phyloP scores from a whole-genome alignment of 2,329 filamentous ascomycete species.

The Chrysoporthe puriensis region DNA sequence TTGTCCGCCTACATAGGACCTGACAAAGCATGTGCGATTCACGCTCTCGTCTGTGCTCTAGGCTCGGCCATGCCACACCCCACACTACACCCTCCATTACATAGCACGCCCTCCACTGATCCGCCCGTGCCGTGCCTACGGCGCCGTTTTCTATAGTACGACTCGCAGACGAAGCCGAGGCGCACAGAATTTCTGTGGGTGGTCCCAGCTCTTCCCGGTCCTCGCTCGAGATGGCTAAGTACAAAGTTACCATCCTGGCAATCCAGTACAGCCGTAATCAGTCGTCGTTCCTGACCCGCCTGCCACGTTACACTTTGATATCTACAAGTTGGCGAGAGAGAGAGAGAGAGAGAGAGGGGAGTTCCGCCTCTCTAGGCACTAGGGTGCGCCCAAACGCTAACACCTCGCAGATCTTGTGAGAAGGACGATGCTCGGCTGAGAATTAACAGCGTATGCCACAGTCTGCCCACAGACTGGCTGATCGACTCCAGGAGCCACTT shows the following conservation, averaged over 20 bases:
- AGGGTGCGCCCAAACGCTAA: too few species aligned
- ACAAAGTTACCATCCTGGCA: not conserved
- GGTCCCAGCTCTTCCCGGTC: not conserved
- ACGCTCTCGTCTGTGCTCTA: conserved; percentile 1
- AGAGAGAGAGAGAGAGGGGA: too few species aligned
- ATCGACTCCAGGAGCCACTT: not conserved
- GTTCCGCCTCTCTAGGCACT: too few species aligned
- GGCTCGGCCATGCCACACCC: not conserved
- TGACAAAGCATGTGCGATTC: not conserved
- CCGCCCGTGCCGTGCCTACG: conserved; percentile 1
- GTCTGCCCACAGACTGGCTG: not conserved
- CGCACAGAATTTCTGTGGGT: not conserved
- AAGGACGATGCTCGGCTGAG: too few species aligned
- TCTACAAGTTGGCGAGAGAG: too few species aligned
- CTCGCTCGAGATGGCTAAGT: not conserved
- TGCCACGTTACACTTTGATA: too few species aligned
- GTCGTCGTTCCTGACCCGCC: too few species aligned
- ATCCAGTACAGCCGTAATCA: too few species aligned
- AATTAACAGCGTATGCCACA: not conserved
- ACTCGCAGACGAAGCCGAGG: not conserved
- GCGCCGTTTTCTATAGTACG: not conserved
- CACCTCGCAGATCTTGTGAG: too few species aligned
- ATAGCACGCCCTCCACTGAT: not conserved
- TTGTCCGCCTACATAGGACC: not conserved
- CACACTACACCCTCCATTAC: not conserved